Evolutionary conservation across 768 basidiomycete species (phyloP).

Genomic region (Agrocybe praecox): DNA sequence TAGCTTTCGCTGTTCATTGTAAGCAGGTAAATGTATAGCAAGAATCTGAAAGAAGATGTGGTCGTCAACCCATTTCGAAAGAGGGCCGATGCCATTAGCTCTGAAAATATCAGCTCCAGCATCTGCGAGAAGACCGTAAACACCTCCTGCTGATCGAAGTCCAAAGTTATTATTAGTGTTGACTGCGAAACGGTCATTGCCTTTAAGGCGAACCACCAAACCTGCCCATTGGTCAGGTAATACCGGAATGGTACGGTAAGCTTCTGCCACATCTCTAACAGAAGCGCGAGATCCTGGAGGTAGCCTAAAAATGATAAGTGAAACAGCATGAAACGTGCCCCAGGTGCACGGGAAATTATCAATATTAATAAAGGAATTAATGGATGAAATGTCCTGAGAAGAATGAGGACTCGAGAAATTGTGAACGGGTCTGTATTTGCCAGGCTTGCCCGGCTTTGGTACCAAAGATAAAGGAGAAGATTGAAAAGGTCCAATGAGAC

Average conservation of each 20-base stretch:
- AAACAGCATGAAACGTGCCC: too few species aligned
- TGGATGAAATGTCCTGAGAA: constrained; percentile 21
- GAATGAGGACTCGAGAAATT: too few species aligned
- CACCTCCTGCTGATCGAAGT: constrained; percentile 14
- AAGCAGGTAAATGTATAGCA: constrained; percentile 21
- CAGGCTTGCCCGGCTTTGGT: constrained; percentile 33
- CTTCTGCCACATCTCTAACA: constrained; percentile 43
- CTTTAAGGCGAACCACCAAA: constrained; percentile 22
- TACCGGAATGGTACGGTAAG: constrained; percentile 34
- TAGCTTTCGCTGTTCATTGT: constrained; percentile 32
- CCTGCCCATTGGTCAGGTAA: constrained; percentile 37
- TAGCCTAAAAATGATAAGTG: constrained; percentile 45
- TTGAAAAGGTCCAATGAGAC: constrained; percentile 38
- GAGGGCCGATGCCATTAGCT: too few species aligned
- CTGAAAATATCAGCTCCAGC: too few species aligned
- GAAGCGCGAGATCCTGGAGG: too few species aligned
- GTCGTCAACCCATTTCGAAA: too few species aligned
- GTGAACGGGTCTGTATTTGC: constrained; percentile 22
- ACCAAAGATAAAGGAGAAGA: constrained; percentile 37
- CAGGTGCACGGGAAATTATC: constrained; percentile 37
- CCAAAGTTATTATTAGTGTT: constrained; percentile 30
- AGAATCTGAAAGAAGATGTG: too few species aligned
- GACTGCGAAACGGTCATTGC: constrained; percentile 21
- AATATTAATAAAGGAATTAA: constrained; percentile 36
- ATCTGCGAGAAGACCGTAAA: constrained; percentile 26